phyloP scores from a whole-genome alignment of 169 alveolate species.

The Plasmodium relictum region DNA sequence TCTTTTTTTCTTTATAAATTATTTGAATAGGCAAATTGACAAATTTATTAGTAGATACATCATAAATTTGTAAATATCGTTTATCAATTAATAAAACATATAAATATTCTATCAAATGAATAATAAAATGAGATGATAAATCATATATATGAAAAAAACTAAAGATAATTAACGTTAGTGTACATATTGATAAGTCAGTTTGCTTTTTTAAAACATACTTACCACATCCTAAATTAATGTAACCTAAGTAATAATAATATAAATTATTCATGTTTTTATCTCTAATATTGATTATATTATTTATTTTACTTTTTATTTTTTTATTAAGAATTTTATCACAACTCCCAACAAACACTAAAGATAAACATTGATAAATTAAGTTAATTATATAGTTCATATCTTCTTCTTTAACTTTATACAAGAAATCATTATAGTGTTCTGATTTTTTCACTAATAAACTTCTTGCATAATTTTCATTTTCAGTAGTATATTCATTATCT shows the following conservation, averaged over 20 bases:
- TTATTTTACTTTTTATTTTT: slow-evolving; percentile 69
- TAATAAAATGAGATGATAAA: slow-evolving; percentile 53
- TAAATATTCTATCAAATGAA: slow-evolving; percentile 55
- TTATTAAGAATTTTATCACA: slow-evolving; percentile 60
- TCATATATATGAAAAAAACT: slow-evolving; percentile 70
- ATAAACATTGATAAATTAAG: slow-evolving; percentile 66
- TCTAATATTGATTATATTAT: slow-evolving; percentile 31
- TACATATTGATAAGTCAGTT: slow-evolving; percentile 41
- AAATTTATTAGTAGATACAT: slow-evolving; percentile 37
- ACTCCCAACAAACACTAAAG: slow-evolving; percentile 73
- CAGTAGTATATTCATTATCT: slow-evolving; percentile 11
- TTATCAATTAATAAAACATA: slow-evolving; percentile 56
- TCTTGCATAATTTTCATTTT: not conserved
- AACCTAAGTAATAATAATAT: slow-evolving; percentile 74
- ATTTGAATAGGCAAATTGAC: slow-evolving; percentile 61
- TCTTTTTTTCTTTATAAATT: slow-evolving; percentile 47
- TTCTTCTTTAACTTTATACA: slow-evolving; percentile 58
- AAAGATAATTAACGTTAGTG: slow-evolving; percentile 53
- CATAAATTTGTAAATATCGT: slow-evolving; percentile 45
- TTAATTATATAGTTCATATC: slow-evolving; percentile 53
- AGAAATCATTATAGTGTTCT: not conserved
- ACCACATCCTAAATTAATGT: slow-evolving; percentile 76
- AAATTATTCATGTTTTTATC: slow-evolving; percentile 65
- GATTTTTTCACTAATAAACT: slow-evolving; percentile 1
- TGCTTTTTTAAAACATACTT: slow-evolving; percentile 66